Conservation (phyloP, 441 rosid genomes). For the Geranium incanum region DNA sequence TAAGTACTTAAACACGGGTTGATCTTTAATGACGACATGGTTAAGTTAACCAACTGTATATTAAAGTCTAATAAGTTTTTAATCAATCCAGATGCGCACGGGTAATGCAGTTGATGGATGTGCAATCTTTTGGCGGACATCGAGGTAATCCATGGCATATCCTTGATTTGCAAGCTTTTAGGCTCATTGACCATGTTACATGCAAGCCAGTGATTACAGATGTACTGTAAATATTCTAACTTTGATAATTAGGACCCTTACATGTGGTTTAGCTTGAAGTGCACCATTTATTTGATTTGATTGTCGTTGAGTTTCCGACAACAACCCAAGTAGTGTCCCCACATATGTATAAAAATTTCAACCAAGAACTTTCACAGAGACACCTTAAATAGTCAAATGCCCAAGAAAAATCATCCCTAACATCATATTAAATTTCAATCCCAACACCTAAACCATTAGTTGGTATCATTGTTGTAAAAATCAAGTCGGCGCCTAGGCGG, state of each 20-base stretch:
- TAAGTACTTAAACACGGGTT: background rate
- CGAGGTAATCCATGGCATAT: slow-evolving; percentile 40
- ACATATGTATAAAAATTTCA: too few relatives aligned
- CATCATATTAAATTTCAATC: too few relatives aligned
- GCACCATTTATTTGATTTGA: slow-evolving; percentile 4
- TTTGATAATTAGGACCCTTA: slow-evolving; percentile 14
- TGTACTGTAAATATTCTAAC: slow-evolving; percentile 5
- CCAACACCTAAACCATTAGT: too few relatives aligned
- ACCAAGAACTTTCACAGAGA: too few relatives aligned
- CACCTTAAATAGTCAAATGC: too few relatives aligned
- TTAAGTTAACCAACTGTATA: background rate
- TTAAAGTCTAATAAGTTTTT: slow-evolving; percentile 14
- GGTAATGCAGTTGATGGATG: slow-evolving; percentile 91
- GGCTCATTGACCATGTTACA: slow-evolving; percentile 13
- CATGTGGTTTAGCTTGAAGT: background rate
- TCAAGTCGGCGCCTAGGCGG: too few relatives aligned
- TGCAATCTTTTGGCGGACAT: slow-evolving; percentile 88
- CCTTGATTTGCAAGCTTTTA: slow-evolving; percentile 13
- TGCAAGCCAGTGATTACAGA: background rate
- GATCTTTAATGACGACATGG: background rate
- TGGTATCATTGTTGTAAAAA: background rate
- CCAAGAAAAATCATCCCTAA: too few relatives aligned
- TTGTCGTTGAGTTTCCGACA: background rate
- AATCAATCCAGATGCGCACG: slow-evolving; percentile 68
- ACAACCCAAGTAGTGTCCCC: background rate